Percentiles rank a stretch among this genome's conserved stretches.
phyloP scores from a whole-genome alignment of 78 protist genomes.

The Bigelowiella natans region DNA sequence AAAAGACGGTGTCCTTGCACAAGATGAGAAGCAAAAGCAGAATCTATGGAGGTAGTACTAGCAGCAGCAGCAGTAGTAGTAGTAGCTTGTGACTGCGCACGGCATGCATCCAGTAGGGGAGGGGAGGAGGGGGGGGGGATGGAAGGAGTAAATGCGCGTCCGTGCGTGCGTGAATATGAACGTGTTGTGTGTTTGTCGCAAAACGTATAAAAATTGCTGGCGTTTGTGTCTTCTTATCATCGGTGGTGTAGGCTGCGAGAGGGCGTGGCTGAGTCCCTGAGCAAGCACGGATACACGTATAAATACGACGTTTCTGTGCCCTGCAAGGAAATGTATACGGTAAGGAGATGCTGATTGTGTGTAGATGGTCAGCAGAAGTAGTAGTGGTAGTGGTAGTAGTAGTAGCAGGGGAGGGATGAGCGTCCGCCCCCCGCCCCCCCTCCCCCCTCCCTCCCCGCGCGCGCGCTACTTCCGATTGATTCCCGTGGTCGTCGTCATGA shows the following conservation, averaged over 20 bases:
- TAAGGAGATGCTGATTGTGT: no score
- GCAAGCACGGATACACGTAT: not conserved
- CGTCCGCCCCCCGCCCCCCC: no score
- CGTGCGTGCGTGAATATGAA: not conserved
- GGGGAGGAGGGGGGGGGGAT: not conserved
- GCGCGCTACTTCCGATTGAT: no score
- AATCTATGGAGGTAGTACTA: not conserved
- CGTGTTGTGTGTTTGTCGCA: not conserved
- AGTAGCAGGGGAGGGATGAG: no score
- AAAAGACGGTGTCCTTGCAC: conserved; percentile 45
- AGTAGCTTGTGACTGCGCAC: not conserved
- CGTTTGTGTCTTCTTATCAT: not conserved
- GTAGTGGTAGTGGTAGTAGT: no score
- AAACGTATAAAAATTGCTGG: not conserved
- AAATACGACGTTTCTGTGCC: no score
- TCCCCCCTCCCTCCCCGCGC: no score
- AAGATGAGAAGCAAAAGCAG: conserved; percentile 19
- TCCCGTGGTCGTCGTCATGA: no score
- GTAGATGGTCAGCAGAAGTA: no score
- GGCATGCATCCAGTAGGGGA: not conserved
- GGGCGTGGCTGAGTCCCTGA: conserved; percentile 51
- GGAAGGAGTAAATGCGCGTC: not conserved
- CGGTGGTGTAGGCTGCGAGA: conserved; percentile 63
- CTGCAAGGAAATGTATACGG: no score
- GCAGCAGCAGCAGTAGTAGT: not conserved